Evolutionary conservation across 129 eudicot genomes (phyloP).

Genomic region (Centaurea solstitialis): DNA sequence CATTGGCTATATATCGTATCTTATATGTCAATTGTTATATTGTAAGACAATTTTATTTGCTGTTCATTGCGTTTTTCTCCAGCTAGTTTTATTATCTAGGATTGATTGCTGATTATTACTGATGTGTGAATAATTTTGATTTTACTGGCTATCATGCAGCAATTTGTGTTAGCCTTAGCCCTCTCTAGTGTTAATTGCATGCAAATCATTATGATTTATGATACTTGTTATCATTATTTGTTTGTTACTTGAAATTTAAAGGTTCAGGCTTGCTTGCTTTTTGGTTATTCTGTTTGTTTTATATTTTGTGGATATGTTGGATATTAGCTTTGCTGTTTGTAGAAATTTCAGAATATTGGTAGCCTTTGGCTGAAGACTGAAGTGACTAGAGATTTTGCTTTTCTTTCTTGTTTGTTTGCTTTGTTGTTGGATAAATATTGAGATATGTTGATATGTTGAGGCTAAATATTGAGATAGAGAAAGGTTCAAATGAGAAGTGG

Average conservation of each 20-base stretch:
- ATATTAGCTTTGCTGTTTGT: not conserved
- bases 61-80: constrained; percentile 4
- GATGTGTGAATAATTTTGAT: not conserved
- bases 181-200: constrained; percentile 5
- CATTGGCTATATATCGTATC: not conserved
- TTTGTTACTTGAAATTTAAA: constrained; percentile 1
- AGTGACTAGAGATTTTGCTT: constrained; percentile 1
- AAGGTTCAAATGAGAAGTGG: too few relatives aligned
- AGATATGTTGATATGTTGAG: not conserved
- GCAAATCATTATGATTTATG: constrained; percentile 2
- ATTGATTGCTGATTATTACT: not conserved
- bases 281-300: not conserved
- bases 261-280: constrained; percentile 3
- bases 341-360: not conserved
- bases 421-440: not conserved
- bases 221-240: not conserved
- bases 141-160: not conserved
- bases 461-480: too few relatives aligned
- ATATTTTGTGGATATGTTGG: not conserved
- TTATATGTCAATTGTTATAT: not conserved
- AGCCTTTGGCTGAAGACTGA: not conserved
- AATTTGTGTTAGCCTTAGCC: constrained; percentile 6
- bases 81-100: constrained; percentile 6
- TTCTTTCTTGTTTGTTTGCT: not conserved
- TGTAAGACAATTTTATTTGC: not conserved